Evolutionary conservation across 192 early-diverging fungal species (phyloP), one percentile per base, ranked within the genome.

Genomic region (Chytriomyces confervae): DNA sequence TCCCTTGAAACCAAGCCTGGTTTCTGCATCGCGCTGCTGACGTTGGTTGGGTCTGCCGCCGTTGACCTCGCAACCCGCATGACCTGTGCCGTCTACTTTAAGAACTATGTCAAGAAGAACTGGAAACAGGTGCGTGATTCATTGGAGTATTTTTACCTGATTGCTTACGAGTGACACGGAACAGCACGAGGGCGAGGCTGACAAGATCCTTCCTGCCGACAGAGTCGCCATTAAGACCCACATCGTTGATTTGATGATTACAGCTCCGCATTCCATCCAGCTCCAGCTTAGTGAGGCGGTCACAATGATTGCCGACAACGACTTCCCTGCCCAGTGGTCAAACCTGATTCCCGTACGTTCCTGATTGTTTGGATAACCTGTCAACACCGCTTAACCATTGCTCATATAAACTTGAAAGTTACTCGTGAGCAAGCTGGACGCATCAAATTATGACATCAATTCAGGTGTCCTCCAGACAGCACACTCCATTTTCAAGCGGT

Each of bases 401-500:
- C n/a, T 29, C 27, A 29, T 11, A 23, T 29, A 10, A 64, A 18
- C 27, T 18, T 10, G 0, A 24, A 29, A 68, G 76, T 29, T 64
- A 60, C 82, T 98, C 66, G 89, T 95, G 13, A 82, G 85, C 48
- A 92, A 92, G 76, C 85, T 99, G 44, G 94, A 87, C 69, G 82
- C 88, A 0, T 44, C 8, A 11, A 94, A 97, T 80, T 94, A 88
- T 83, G 87, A 89, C 61, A 90, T 89, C 63, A 99, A 99, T 84
- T 92, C 95, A 69, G 95, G 94, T 62, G 89, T 99, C 23, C 86
- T 99, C 78, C 93, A 96, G 76, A 96, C 96, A 4, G 95, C 95
- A 3, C 97, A 98, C 81, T 94, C 94, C 2, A 96, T 97, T 74
- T 98, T 99, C 84, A 93, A 93, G 79, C 90, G 91, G 88, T 92